Evolutionary conservation across 2,329 filamentous ascomycete species (phyloP), one percentile per base, ranked within the genome.

Genomic region (Ophiostoma fasciatum): DNA sequence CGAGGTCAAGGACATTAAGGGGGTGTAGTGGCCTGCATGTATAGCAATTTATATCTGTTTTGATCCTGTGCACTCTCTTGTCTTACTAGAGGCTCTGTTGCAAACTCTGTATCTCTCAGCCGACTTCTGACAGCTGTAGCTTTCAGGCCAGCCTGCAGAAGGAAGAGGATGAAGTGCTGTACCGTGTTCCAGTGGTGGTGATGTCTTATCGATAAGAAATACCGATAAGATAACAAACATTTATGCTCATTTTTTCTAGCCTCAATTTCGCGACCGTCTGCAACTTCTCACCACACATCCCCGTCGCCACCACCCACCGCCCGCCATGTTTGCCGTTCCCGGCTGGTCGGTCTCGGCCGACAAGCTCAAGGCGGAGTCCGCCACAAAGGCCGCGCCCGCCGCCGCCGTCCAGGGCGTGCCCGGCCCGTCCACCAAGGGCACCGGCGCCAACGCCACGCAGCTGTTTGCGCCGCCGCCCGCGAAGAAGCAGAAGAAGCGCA

Each of bases 321-420:
- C 26, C 11, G 28, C 20, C 14, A 88, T 96, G 88, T 96, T 96
- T 57, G 78, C 85, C 9, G 87, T 96, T 21, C 82, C 82, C 50
- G 90, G 90, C 47, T 94, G 88, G 87, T 83, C 83, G 27, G 67
- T 94, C 25, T 74, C 82, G 38, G 69, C 78, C 42, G 71, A 75
- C 46, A 63, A 62, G 35, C 71, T 92, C 44, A 84, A 83, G 57
- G 59, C 73, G 21, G 83, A 94, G 58, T 68, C 63, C 42, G 51
- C 42, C 50, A 52, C 35, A 43, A 35, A 26, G 30, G 43, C 55
- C 11, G 39, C 44, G 42, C 55, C 38, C 3, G 27, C 27, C 5
- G 14, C 14, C 7, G 14, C 12, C 13, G n/a, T 17, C 5, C 5
- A 20, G 4, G 39, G 39, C 31, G 35, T 35, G 46, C 42, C 39